Conservation (phyloP, 495 filamentous ascomycete species). For the Astrothelium macrocarpum region DNA sequence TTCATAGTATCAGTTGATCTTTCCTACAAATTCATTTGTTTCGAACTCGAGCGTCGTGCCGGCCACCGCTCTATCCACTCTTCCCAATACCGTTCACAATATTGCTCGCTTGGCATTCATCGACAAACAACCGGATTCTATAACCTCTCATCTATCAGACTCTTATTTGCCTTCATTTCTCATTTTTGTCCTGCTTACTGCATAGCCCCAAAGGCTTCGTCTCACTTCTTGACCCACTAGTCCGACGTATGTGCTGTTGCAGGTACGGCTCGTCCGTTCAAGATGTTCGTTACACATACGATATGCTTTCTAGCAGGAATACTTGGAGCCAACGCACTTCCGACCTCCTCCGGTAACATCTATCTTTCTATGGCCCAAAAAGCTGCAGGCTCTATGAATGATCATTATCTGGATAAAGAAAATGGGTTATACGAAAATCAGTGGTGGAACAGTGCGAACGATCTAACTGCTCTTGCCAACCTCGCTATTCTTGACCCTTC, state of each 20-base stretch:
- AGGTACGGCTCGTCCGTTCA: too few relatives aligned
- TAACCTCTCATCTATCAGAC: too few relatives aligned
- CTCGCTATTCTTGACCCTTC: slow-evolving; percentile 1
- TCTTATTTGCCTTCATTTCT: too few relatives aligned
- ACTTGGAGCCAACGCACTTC: neutral
- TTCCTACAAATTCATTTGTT: too few relatives aligned
- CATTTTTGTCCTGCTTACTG: too few relatives aligned
- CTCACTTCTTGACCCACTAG: too few relatives aligned
- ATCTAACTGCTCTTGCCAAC: slow-evolving; percentile 37
- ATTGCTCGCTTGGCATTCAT: too few relatives aligned
- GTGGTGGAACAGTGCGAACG: slow-evolving; percentile 75
- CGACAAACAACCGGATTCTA: too few relatives aligned
- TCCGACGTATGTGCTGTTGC: too few relatives aligned
- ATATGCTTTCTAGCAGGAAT: neutral
- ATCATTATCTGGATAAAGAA: slow-evolving; percentile 18
- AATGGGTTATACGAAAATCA: slow-evolving; percentile 31
- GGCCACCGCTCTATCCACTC: neutral
- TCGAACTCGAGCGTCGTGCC: too few relatives aligned
- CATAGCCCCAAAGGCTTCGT: too few relatives aligned
- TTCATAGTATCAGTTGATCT: too few relatives aligned
- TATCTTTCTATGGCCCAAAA: slow-evolving; percentile 2
- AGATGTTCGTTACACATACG: neutral
- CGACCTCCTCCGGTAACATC: neutral
- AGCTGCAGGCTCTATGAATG: slow-evolving; percentile 7
- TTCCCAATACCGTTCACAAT: neutral